phyloP scores from a whole-genome alignment of 257 asterid genomes.

The Jacaranda mimosifolia region DNA sequence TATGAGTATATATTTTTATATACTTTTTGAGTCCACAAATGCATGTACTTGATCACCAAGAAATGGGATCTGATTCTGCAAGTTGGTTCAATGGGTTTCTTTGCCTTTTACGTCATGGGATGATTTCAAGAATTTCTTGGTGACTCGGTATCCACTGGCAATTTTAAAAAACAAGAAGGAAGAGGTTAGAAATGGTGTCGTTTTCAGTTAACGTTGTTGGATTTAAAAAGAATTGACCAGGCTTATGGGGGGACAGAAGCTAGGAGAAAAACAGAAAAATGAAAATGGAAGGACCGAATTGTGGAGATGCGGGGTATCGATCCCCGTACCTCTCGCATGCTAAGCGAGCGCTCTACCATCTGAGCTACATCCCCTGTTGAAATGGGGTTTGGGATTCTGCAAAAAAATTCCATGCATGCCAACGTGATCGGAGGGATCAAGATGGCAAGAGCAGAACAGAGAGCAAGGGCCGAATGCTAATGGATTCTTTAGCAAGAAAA shows the following conservation, averaged over 20 bases:
- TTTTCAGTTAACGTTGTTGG: neutral
- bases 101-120: neutral
- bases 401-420: no score
- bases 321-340: slow-evolving; percentile 89
- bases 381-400: neutral
- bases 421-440: no score
- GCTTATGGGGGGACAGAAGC: no score
- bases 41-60: neutral
- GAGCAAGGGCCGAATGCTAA: no score
- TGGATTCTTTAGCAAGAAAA: no score
- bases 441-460: no score
- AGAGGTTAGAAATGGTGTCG: neutral
- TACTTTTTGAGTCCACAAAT: neutral
- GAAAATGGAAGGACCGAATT: no score
- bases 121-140: neutral
- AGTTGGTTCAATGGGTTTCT: neutral
- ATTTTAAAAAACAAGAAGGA: no score
- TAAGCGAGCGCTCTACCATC: slow-evolving; percentile 86
- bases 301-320: slow-evolving; percentile 84
- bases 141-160: neutral
- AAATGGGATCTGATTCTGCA: neutral
- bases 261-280: no score
- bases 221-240: neutral
- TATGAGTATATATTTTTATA: no score
- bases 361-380: slow-evolving; percentile 76